A percentile compares a stretch with the other conserved stretches of the same genome.
Conservation (phyloP, 169 alveolate genomes). For the Pseudocohnilembus persalinus region DNA sequence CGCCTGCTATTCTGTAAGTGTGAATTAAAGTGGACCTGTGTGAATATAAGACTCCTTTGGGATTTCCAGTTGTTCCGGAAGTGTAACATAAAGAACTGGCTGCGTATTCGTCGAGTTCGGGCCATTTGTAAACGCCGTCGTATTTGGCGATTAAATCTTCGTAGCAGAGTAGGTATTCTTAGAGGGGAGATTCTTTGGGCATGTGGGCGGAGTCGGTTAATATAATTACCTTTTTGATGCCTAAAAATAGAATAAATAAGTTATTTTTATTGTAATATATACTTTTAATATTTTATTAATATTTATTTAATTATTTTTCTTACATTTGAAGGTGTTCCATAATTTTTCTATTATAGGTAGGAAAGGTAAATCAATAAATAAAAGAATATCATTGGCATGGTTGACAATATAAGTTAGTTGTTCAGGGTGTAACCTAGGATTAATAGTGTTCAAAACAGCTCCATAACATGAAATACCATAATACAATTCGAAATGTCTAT, state of each 20-base stretch:
- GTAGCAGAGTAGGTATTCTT: neutral
- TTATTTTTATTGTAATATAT: no score
- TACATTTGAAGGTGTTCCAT: neutral
- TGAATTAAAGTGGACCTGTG: neutral
- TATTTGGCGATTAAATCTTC: neutral
- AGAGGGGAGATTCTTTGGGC: neutral
- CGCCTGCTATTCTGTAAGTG: neutral
- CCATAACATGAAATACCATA: neutral
- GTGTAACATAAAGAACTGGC: neutral
- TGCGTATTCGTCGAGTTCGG: neutral
- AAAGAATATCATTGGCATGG: neutral
- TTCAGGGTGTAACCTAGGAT: neutral
- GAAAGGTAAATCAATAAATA: neutral
- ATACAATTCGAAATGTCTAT: neutral
- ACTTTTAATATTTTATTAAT: neutral
- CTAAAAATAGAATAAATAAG: neutral
- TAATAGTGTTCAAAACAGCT: neutral
- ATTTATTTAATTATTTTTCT: no score
- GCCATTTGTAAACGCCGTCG: neutral
- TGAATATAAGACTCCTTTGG: neutral
- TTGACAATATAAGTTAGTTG: neutral
- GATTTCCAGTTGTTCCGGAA: neutral
- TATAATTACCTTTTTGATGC: neutral
- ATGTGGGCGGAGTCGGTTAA: neutral
- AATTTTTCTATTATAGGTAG: neutral